Percentiles rank a stretch among this genome's conserved stretches.
These are phyloP conservation scores for Nicotiana obtusifolia DNA, from an alignment of 257 asterid species.

Conservation along the genomic window DNA sequence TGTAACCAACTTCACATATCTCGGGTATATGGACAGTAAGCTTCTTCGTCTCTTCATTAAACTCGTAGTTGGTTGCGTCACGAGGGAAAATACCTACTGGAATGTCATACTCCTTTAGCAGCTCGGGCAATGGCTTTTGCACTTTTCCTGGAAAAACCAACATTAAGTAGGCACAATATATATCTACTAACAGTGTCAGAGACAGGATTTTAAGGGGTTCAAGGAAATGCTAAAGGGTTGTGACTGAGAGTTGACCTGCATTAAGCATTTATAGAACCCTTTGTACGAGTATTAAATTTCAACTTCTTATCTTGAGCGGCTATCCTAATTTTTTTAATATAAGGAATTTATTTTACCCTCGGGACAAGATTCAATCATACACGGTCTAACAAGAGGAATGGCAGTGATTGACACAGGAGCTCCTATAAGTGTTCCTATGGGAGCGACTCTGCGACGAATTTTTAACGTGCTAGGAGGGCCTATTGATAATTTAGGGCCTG, in stretches of 20 bases:
- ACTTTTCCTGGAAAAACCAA: conserved; percentile 49
- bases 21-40: conserved; percentile 51
- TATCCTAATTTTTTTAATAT: too few relatives aligned
- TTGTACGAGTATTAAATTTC: too few relatives aligned
- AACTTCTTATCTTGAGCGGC: too few relatives aligned
- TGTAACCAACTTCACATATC: conserved; percentile 63
- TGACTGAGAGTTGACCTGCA: too few relatives aligned
- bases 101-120: conserved; percentile 64
- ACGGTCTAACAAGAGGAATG: too few relatives aligned
- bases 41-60: conserved; percentile 60
- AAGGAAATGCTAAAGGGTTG: neutral
- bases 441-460: too few relatives aligned
- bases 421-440: too few relatives aligned
- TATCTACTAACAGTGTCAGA: neutral
- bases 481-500: too few relatives aligned
- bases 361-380: neutral
- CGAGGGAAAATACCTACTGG: conserved; percentile 74
- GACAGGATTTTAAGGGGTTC: neutral
- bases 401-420: too few relatives aligned
- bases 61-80: conserved; percentile 72
- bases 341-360: neutral
- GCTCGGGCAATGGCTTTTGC: conserved; percentile 62
- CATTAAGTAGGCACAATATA: neutral
- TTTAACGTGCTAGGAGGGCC: too few relatives aligned
- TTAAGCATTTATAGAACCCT: too few relatives aligned